Conservation (phyloP, 2,329 filamentous ascomycete genomes). For the Colletotrichum lindemuthianum region DNA sequence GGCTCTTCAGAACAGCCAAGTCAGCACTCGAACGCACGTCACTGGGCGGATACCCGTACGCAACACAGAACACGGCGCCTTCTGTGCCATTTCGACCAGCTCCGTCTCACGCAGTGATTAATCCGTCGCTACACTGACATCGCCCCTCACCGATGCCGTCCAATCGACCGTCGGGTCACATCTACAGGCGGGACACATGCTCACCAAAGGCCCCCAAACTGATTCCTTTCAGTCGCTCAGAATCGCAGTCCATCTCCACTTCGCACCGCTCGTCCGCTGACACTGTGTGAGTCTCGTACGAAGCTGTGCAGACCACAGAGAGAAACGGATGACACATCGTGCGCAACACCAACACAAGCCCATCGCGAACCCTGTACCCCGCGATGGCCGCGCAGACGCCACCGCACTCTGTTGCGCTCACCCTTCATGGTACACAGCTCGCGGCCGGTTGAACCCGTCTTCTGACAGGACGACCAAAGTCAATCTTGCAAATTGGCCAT, state of each 20-base stretch:
- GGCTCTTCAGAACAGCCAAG: not conserved
- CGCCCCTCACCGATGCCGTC: too few species aligned
- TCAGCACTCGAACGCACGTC: not conserved
- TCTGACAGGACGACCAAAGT: slow-evolving; percentile 1
- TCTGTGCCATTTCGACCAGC: slow-evolving; percentile 9
- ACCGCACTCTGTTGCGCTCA: slow-evolving; percentile 12
- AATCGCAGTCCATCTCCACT: slow-evolving; percentile 10
- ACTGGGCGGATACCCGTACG: not conserved
- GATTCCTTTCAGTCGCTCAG: slow-evolving; percentile 12
- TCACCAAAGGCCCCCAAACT: too few species aligned
- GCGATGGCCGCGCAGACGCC: slow-evolving; percentile 22
- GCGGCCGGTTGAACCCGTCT: not conserved
- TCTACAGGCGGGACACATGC: not conserved
- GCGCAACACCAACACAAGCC: slow-evolving; percentile 9
- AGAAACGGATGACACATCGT: slow-evolving; percentile 30
- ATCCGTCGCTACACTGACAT: not conserved
- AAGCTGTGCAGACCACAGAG: not conserved
- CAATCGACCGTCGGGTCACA: not conserved
- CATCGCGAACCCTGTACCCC: slow-evolving; percentile 12
- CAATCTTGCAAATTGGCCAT: slow-evolving; percentile 14
- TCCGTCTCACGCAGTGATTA: slow-evolving; percentile 22
- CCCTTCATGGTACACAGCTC: slow-evolving; percentile 14
- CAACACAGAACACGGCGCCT: not conserved
- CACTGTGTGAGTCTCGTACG: slow-evolving; percentile 11
- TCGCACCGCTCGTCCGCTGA: not conserved